Evolutionary conservation across 208 protist genomes (phyloP).

Genomic region (Trypanosoma boissoni): DNA sequence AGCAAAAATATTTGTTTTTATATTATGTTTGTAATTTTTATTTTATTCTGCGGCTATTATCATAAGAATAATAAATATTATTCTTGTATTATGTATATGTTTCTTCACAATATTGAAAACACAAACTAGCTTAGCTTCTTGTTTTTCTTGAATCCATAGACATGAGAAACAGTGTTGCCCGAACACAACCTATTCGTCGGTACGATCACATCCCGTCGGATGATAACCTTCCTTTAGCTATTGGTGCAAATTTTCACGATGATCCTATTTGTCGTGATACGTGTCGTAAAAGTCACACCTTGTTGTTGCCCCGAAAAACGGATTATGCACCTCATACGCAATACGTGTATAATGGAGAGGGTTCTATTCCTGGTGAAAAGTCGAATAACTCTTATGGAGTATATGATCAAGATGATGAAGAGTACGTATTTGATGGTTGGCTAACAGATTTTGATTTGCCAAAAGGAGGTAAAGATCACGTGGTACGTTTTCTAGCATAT

Average conservation of each 20-base stretch:
- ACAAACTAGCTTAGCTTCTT: constrained; percentile 14
- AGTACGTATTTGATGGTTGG: constrained; percentile 68
- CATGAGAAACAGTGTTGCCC: constrained; percentile 81
- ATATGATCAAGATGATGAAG: constrained; percentile 22
- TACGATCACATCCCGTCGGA: constrained; percentile 57
- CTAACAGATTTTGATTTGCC: constrained; percentile 50
- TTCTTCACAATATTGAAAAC: constrained; percentile 16
- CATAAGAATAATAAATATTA: constrained; percentile 7
- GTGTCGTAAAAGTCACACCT: constrained; percentile 78
- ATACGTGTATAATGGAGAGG: constrained; percentile 65
- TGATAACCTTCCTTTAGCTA: constrained; percentile 74
- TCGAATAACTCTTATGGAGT: background rate
- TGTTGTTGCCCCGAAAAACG: constrained; percentile 44
- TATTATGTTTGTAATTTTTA: constrained; percentile 21
- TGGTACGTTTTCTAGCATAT: constrained; percentile 75
- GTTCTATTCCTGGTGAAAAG: constrained; percentile 4
- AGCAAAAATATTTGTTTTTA: background rate
- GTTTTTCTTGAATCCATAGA: constrained; percentile 4
- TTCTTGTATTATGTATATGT: constrained; percentile 2
- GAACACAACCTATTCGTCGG: constrained; percentile 55
- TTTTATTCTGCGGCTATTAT: constrained; percentile 15
- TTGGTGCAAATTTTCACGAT: constrained; percentile 90
- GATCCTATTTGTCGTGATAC: constrained; percentile 83
- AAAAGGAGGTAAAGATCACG: constrained; percentile 64
- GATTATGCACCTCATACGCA: constrained; percentile 79